Conservation (phyloP, 352 stramenopile species). For the Phytophthora pluvialis region DNA sequence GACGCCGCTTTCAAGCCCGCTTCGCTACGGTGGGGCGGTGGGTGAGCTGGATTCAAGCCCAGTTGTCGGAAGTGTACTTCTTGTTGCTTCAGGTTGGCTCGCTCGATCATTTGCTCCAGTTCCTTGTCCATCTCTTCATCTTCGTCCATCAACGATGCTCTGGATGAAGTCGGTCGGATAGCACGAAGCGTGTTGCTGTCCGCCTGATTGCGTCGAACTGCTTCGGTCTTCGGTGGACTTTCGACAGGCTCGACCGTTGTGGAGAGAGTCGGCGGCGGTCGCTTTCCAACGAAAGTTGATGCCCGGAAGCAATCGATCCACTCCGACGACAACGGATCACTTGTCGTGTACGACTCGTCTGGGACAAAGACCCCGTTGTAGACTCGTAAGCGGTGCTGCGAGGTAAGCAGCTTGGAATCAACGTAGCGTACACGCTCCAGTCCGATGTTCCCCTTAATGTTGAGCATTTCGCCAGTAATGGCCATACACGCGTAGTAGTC, state of each 20-base stretch:
- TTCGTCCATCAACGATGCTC: slow-evolving; percentile 46
- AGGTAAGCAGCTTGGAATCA: slow-evolving; percentile 67
- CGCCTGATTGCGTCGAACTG: neutral
- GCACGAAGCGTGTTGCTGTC: neutral
- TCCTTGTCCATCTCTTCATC: slow-evolving; percentile 76
- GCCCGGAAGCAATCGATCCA: slow-evolving; percentile 84
- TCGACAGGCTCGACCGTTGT: slow-evolving; percentile 2
- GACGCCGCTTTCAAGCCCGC: slow-evolving; percentile 12
- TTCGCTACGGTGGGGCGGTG: slow-evolving; percentile 8
- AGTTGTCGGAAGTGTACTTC: slow-evolving; percentile 31
- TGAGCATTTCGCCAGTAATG: slow-evolving; percentile 79
- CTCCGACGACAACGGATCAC: slow-evolving; percentile 69
- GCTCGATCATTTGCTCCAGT: slow-evolving; percentile 76
- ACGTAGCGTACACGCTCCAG: slow-evolving; percentile 80
- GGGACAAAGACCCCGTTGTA: slow-evolving; percentile 81
- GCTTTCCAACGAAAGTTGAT: slow-evolving; percentile 36
- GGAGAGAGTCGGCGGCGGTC: neutral
- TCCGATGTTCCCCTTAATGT: slow-evolving; percentile 85
- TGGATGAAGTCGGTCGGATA: slow-evolving; percentile 34
- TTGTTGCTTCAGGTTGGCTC: slow-evolving; percentile 40
- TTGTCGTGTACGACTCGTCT: slow-evolving; percentile 66
- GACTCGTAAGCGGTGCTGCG: slow-evolving; percentile 63
- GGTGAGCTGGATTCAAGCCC: neutral
- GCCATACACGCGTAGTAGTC: slow-evolving; percentile 88
- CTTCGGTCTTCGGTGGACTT: neutral